phyloP scores from a whole-genome alignment of 73 alveolate species.

The Tetrahymena borealis region DNA sequence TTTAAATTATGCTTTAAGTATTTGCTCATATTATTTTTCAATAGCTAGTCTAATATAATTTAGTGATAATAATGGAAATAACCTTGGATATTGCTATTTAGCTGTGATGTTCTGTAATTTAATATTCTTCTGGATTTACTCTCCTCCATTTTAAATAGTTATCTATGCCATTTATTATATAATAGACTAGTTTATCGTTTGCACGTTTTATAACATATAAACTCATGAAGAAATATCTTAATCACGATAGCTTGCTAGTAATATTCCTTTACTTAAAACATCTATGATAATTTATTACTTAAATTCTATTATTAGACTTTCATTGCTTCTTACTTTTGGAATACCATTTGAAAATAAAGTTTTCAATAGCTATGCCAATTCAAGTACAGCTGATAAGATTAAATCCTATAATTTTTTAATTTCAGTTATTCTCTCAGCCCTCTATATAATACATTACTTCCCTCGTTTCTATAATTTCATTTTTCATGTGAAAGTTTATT shows the following conservation, averaged over 20 bases:
- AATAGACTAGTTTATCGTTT: neutral
- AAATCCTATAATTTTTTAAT: neutral
- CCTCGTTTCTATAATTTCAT: neutral
- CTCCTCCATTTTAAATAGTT: neutral
- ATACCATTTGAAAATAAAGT: neutral
- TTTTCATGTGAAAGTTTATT: neutral
- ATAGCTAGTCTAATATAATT: neutral
- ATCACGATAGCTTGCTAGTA: neutral
- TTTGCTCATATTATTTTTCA: neutral
- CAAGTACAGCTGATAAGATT: neutral
- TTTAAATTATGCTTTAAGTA: neutral
- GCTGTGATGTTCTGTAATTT: neutral
- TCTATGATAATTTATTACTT: neutral
- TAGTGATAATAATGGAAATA: neutral
- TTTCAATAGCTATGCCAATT: neutral
- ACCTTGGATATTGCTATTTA: neutral
- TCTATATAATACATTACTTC: neutral
- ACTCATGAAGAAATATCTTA: neutral
- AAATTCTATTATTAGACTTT: neutral
- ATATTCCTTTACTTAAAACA: neutral
- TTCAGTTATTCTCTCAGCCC: neutral
- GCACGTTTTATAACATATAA: neutral
- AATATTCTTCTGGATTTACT: neutral
- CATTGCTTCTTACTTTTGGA: neutral
- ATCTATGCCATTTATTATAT: neutral